Conservation (phyloP, 2,329 filamentous ascomycete species). For the Drechslerella stenobrocha region DNA sequence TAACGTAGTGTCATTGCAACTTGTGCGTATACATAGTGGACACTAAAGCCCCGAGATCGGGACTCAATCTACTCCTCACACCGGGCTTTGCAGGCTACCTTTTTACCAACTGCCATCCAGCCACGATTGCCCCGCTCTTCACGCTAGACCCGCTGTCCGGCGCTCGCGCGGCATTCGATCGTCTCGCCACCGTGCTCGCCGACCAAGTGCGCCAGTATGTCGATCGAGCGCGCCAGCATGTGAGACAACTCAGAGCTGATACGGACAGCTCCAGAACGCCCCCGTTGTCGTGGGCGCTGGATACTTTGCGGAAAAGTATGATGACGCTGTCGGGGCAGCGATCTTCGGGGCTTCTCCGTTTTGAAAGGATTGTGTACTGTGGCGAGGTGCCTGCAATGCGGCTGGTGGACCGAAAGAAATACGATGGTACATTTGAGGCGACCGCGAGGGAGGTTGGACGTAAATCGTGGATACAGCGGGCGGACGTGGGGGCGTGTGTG, state of each 20-base stretch:
- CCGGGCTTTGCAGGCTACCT: slow-evolving; percentile 32
- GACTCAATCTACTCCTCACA: slow-evolving; percentile 13
- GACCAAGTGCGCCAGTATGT: slow-evolving; percentile 13
- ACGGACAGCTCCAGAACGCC: no score
- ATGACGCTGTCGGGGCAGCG: slow-evolving; percentile 6
- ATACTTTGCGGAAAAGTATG: slow-evolving; percentile 6
- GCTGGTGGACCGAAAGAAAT: slow-evolving; percentile 11
- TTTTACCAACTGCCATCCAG: slow-evolving; percentile 19
- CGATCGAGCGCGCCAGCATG: no score
- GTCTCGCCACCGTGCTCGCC: slow-evolving; percentile 13
- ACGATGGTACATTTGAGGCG: slow-evolving; percentile 4
- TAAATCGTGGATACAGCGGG: slow-evolving; percentile 18
- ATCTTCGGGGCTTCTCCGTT: no score
- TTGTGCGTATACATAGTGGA: slow-evolving; percentile 23
- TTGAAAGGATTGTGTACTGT: neutral
- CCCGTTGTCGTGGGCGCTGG: neutral
- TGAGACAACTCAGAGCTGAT: no score
- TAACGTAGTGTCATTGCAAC: no score
- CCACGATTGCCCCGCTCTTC: slow-evolving; percentile 20
- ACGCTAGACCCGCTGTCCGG: slow-evolving; percentile 2
- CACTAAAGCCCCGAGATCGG: slow-evolving; percentile 3
- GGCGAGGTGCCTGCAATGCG: slow-evolving; percentile 20
- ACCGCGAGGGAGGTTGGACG: slow-evolving; percentile 5
- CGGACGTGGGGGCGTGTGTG: slow-evolving; percentile 19
- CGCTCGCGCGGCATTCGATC: slow-evolving; percentile 16